Evolutionary conservation across 352 stramenopile species (phyloP), one percentile per base, ranked within the genome.

Genomic region (Phytopythium vexans): DNA sequence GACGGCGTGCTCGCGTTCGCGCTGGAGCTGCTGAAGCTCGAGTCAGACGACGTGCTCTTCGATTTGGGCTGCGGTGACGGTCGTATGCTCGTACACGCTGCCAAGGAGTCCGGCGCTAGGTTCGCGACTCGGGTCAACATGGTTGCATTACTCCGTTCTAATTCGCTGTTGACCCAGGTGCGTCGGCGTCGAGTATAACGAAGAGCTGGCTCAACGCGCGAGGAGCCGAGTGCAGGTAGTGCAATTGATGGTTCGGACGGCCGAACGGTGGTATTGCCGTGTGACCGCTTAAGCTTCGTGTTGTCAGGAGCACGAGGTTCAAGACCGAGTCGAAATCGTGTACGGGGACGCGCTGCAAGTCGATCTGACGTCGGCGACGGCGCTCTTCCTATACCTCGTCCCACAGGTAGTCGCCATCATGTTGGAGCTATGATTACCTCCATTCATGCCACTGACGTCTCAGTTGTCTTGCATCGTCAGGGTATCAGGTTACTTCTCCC

Each of bases 331-430:
- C 38, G 58, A 79, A 12, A 82, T 94, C 46, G 54, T 64, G 37
- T 73, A 92, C 60, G 70, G 67, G 5, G 75, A 94, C 44, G 83
- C 83, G 21, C 60, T 88, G 27, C 45, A 74, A 44, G 67, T 69
- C 11, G 79, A 94, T 54, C 66, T 92, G 1, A 76, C 78, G 11
- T 21, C 50, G 3, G 81, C 83, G 3, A 92, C 83, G 1, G 73
- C 82, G 8, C 39, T 94, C 16, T 94, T 94, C 60, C 60, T 94
- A 39, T 94, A 94, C 59, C 75, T 94, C 39, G 81, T 94, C 3
- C 83, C 83, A 6, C 62, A 88, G 70, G 81, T 89, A 33, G 39
- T 62, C 49, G 3, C 21, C 8, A 2, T 41, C 8, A 59, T 16
- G 42, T 62, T 64, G 50, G 62, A 63, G 61, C 16, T 5, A 10